Evolutionary conservation across 305 asterid genomes (phyloP), one percentile per base, ranked within the genome.

Genomic region (Fraxinus nigra): DNA sequence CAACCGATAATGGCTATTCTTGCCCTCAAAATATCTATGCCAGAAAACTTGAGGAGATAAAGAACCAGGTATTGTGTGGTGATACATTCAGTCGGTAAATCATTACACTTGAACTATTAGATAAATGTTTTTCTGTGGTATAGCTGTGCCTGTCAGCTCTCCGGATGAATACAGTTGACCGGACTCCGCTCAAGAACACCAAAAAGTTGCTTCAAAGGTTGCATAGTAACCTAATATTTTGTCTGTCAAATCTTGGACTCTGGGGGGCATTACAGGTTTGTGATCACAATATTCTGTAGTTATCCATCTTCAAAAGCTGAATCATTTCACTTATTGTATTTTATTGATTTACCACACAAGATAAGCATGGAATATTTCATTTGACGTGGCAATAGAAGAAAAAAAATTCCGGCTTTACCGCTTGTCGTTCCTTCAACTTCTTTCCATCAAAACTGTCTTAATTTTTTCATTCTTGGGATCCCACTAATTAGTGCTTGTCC

Each of bases 211-310:
- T 97, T 76, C 91, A 84, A 43, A 91, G 74, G 86, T 86, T 91
- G 90, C 98, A 94, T 86, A 87, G 88, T 51, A 93, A 88, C 87
- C 85, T 97, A 80, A 82, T 84, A 74, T 94, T 97, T 87, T 94
- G 97, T 86, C 85, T 93, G 72, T 96, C 92, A 85, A 89, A 90
- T 85, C 94, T 97, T 79, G 99, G 99, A 79, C 85, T 95, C 72
- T 93, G 95, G 94, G 98, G 99, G 70, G 95, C 98, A 43, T 89
- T 92, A 80, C 95, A 91, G 95, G 99, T 97, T 85, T 83, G 83
- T 14, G 79, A 85, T 84, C 84, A n/a, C 63, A n/a, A 54, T n/a
- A 54, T 54, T 54, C 63, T 78, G 59, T 76, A 48, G 14, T 35
- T 81, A 43, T 70, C 26, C 72, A 80, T 83, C 75, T 84, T 81